phyloP scores from a whole-genome alignment of 306 rosid species.

The Begonia loranthoides region DNA sequence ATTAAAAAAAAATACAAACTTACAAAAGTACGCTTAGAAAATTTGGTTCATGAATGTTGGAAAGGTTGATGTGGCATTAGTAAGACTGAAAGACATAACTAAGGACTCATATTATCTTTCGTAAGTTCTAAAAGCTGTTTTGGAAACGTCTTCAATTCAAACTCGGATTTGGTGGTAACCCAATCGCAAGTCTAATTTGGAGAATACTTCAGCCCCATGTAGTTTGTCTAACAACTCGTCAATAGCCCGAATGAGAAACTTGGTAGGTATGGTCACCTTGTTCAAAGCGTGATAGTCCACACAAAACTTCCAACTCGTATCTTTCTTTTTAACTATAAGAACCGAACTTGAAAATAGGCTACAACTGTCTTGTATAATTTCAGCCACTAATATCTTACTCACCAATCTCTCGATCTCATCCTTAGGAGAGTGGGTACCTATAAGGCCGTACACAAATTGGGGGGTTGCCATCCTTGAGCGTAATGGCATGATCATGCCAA shows the following conservation, averaged over 20 bases:
- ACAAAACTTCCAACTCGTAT: not conserved
- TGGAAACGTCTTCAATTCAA: not conserved
- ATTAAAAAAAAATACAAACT: slow-evolving; percentile 1
- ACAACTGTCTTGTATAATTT: not conserved
- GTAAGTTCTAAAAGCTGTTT: not conserved
- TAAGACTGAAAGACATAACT: slow-evolving; percentile 2
- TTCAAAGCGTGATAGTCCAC: not conserved
- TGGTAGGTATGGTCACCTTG: not conserved
- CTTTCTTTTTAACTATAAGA: not conserved
- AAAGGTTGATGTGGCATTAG: not conserved
- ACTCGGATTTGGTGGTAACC: not conserved
- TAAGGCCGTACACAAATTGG: not conserved
- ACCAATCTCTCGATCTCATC: not conserved
- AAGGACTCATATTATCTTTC: slow-evolving; percentile 1
- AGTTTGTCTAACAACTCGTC: slow-evolving; percentile 1
- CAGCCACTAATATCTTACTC: not conserved
- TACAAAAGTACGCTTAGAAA: not conserved
- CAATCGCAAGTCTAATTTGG: not conserved
- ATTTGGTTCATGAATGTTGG: not conserved
- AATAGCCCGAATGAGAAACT: not conserved
- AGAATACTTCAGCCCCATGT: not conserved
- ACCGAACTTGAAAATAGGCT: not conserved
- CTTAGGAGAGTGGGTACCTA: not conserved
- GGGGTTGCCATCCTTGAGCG: too few relatives aligned
- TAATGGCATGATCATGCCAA: too few relatives aligned